Percentiles rank a stretch among this genome's conserved stretches.
Conservation (phyloP, 2,329 filamentous ascomycete genomes). For the Byssothecium circinans region DNA sequence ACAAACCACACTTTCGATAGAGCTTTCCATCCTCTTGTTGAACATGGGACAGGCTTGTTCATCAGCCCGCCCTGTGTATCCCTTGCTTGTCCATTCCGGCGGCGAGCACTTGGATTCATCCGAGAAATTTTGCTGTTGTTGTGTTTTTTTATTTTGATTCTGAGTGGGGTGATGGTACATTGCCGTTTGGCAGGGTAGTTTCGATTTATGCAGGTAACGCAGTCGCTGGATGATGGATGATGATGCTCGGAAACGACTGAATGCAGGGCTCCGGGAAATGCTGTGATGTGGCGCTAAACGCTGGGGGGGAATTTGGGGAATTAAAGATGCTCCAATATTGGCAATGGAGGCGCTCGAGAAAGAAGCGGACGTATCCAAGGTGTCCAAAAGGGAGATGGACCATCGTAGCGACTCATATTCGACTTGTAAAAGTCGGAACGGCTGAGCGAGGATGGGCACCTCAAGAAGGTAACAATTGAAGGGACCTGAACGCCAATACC, state of each 20-base stretch:
- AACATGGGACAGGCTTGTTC: background rate
- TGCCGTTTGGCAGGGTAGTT: background rate
- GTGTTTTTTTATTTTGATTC: background rate
- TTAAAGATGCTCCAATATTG: background rate
- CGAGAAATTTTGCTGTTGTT: background rate
- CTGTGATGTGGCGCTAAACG: conserved; percentile 9
- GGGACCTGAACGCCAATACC: background rate
- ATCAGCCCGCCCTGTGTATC: background rate
- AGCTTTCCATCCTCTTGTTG: background rate
- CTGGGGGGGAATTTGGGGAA: background rate
- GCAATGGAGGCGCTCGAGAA: background rate
- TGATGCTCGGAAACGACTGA: conserved; percentile 5
- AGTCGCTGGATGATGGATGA: background rate
- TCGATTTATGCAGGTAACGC: conserved; percentile 4
- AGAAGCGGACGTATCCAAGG: conserved; percentile 1
- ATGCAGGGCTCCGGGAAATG: conserved; percentile 14
- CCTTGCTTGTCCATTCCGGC: conserved; percentile 1
- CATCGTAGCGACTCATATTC: background rate
- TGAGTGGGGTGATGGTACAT: conserved; percentile 11
- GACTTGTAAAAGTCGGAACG: background rate
- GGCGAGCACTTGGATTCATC: background rate
- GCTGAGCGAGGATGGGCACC: background rate
- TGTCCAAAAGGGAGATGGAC: background rate
- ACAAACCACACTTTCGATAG: conserved; percentile 3
- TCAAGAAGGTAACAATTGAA: background rate